Percentiles rank a stretch among this genome's conserved stretches.
phyloP scores from a whole-genome alignment of 2,329 filamentous ascomycete species.

The Ophiostoma novo-ulmi region DNA sequence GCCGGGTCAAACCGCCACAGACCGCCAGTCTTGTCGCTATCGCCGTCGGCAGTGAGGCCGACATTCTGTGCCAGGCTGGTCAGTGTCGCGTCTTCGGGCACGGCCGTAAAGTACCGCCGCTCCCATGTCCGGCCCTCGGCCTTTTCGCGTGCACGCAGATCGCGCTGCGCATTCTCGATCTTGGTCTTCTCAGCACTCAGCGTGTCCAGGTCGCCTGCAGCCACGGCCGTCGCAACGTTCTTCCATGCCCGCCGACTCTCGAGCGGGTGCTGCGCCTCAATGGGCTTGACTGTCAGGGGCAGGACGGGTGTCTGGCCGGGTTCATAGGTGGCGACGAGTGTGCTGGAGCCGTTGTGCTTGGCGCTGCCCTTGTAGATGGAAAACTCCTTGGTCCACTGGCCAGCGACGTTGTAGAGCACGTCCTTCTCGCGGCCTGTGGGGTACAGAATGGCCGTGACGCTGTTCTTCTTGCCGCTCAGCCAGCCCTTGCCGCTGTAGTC shows the following conservation, averaged over 20 bases:
- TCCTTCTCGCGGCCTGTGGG: slow-evolving; percentile 66
- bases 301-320: slow-evolving; percentile 55
- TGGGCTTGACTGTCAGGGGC: slow-evolving; percentile 62
- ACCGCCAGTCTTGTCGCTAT: slow-evolving; percentile 56
- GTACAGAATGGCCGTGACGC: slow-evolving; percentile 70
- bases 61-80: slow-evolving; percentile 42
- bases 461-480: slow-evolving; percentile 94
- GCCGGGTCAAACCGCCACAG: slow-evolving; percentile 52
- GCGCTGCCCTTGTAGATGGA: slow-evolving; percentile 64
- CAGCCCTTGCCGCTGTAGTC: slow-evolving; percentile 93
- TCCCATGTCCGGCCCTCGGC: slow-evolving; percentile 74
- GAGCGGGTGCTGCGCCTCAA: slow-evolving; percentile 77
- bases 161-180: slow-evolving; percentile 84
- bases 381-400: slow-evolving; percentile 85
- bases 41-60: slow-evolving; percentile 47
- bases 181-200: slow-evolving; percentile 75
- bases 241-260: slow-evolving; percentile 86
- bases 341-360: slow-evolving; percentile 39
- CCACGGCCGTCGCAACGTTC: slow-evolving; percentile 76
- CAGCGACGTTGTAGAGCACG: slow-evolving; percentile 72
- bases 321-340: slow-evolving; percentile 55
- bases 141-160: slow-evolving; percentile 65
- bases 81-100: slow-evolving; percentile 47
- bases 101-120: slow-evolving; percentile 69
- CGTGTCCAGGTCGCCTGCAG: slow-evolving; percentile 75